Evolutionary conservation across 441 rosid genomes (phyloP), one percentile per base, ranked within the genome.

Genomic region (Euphorbia celastroides): DNA sequence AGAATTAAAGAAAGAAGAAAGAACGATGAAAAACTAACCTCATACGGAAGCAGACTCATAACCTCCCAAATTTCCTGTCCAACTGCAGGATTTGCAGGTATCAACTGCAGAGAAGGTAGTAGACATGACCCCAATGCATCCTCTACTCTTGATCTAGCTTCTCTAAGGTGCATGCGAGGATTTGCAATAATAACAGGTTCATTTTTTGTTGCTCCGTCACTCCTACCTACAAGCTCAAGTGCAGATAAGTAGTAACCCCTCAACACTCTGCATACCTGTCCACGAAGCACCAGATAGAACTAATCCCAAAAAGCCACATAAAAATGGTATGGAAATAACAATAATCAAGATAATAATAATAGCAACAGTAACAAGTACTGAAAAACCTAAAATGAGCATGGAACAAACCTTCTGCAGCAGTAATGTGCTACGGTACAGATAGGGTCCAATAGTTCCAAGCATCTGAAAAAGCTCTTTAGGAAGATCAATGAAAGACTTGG

Each of bases 41-140:
- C 99, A 70, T 93, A 96, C 16, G 98, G 95, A 77, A 96, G 96
- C 62, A 90, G 99, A 80, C 73, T 86, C 98, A 93, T 84, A 66
- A 96, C 91, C 86, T 91, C 97, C 99, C 99, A 96, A 64, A 96
- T 93, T 81, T 89, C 97, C 84, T 96, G 97, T 60, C 99, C 98
- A 72, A 93, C 93, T 51, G 99, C 96, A 66, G 99, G 99, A 79
- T 93, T 96, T 76, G 98, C 99, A 77, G 99, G 99, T 76, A 93
- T 78, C 77, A 93, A 79, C 77, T 96, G 98, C 75, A 96, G 79
- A 32, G 99, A 96, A 69, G 98, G 99, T 69, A 96, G 90, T 67
- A 96, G 71, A 74, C 97, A 96, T 27, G 88, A 65, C 58, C 98
- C 99, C 52, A 96, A 71, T 28, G 97, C 96, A 79, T 96, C 99